Evolutionary conservation across 345 rosid genomes (phyloP).

Genomic region (Lepidium sativum): DNA sequence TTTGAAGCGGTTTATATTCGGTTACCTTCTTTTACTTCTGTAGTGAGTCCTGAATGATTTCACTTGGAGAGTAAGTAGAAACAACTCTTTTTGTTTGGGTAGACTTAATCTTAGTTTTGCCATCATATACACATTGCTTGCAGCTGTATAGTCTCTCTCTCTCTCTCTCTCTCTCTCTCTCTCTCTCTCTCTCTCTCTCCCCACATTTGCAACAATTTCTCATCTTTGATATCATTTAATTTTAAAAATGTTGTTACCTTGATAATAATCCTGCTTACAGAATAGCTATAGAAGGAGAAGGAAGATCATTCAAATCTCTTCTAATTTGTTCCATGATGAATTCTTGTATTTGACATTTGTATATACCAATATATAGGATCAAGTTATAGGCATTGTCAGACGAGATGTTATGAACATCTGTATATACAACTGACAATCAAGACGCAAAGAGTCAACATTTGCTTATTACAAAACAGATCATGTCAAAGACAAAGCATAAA

Average conservation of each 20-base stretch:
- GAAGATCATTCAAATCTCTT: background rate
- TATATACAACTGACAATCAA: background rate
- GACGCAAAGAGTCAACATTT: background rate
- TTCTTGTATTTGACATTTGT: too few relatives aligned
- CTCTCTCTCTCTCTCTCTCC: background rate
- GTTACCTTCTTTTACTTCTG: background rate
- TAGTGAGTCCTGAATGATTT: conserved; percentile 10
- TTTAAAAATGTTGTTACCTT: background rate
- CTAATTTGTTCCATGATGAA: too few relatives aligned
- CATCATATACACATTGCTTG: background rate
- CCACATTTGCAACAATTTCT: background rate
- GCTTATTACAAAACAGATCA: background rate
- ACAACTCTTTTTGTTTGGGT: conserved; percentile 8
- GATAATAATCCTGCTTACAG: background rate
- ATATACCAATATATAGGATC: too few relatives aligned
- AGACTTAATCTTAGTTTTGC: conserved; percentile 7
- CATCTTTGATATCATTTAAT: background rate
- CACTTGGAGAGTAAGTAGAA: conserved; percentile 10
- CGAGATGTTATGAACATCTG: background rate
- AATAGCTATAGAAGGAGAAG: background rate
- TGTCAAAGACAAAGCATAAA: too few relatives aligned
- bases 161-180: too few relatives aligned
- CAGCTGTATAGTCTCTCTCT: conserved; percentile 2
- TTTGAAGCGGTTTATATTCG: background rate
- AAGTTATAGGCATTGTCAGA: too few relatives aligned